Conservation (phyloP, 208 protist species). For the Leishmania aethiopica region DNA sequence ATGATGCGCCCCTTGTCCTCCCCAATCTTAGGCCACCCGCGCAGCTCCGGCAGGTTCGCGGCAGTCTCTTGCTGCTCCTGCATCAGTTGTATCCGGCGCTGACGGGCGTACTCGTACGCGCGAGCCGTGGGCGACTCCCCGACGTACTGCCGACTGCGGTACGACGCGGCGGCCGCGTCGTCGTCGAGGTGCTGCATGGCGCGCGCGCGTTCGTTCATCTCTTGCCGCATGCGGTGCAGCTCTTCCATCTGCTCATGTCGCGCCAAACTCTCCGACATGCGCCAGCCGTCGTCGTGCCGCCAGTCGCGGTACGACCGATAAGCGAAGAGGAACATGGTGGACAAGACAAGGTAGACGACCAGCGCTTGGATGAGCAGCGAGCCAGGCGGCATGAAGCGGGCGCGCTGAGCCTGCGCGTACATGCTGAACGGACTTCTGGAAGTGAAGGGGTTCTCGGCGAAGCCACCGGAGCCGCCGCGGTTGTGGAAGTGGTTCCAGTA, state of each 20-base stretch:
- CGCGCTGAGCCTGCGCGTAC: slow-evolving; percentile 43
- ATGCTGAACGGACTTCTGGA: slow-evolving; percentile 59
- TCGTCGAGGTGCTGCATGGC: slow-evolving; percentile 18
- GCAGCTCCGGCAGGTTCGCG: slow-evolving; percentile 29
- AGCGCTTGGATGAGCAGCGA: slow-evolving; percentile 65
- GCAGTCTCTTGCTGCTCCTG: slow-evolving; percentile 37
- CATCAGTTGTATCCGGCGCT: slow-evolving; percentile 52
- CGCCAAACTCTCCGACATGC: slow-evolving; percentile 71
- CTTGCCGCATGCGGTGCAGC: slow-evolving; percentile 71
- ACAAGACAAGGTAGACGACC: slow-evolving; percentile 70
- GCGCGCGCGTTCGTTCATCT: slow-evolving; percentile 65
- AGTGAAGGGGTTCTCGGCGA: slow-evolving; percentile 67
- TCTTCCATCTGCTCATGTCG: slow-evolving; percentile 79
- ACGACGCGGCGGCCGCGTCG: slow-evolving; percentile 1
- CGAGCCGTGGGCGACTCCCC: slow-evolving; percentile 47
- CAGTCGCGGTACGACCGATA: slow-evolving; percentile 77
- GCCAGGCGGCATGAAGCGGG: slow-evolving; percentile 44
- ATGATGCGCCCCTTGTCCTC: slow-evolving; percentile 71
- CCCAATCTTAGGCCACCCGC: slow-evolving; percentile 62
- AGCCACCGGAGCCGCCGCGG: slow-evolving; percentile 15
- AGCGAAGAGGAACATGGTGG: slow-evolving; percentile 50
- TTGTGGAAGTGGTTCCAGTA: slow-evolving; percentile 58
- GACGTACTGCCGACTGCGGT: slow-evolving; percentile 33
- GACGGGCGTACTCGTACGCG: slow-evolving; percentile 68
- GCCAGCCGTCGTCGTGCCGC: slow-evolving; percentile 79